Evolutionary conservation across 495 filamentous ascomycete genomes (phyloP), one percentile per base, ranked within the genome.

Genomic region (Terfezia claveryi): DNA sequence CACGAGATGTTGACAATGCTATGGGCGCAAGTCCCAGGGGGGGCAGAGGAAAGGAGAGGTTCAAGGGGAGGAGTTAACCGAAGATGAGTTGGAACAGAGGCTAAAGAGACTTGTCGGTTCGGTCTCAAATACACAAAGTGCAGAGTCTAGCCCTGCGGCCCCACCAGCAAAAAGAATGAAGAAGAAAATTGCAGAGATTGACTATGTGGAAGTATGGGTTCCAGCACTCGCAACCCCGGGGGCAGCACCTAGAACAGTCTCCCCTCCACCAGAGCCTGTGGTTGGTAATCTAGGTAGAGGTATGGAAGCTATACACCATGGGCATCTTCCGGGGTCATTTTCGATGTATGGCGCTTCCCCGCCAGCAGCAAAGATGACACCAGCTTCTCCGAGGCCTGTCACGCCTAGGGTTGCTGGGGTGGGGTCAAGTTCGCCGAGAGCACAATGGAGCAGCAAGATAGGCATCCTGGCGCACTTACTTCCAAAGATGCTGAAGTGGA

Each of bases 301-400:
- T 32, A 32, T 32, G 27, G 14, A 14, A 14, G 4, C 41, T 67
- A 37, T 73, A 63, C 38, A 58, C 59, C 3, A 79, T 82, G 68
- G 80, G 80, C 11, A 80, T 79, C 6, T 72, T 67, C 37, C 82
- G 78, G 80, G 76, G 75, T 58, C 73, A 67, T 6, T 68, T 58
- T 36, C 59, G 23, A 37, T 23, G 36, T 36, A 50, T 57, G 49
- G 37, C 7, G 23, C 46, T 23, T 55, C 59, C 51, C 38, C 55
- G 8, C 32, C 64, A 20, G 12, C 59, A 37, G 38, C 32, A 2
- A 37, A 46, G 41, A 14, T 57, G 37, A 38, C 16, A 10, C 8
- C 56, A 50, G 10, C 37, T 36, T 16, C 17, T 17, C 12, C 36
- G 38, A 23, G 36, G 23, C 16, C 50, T 36, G 14, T 23, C 38